phyloP scores from a whole-genome alignment of 305 asterid genomes.

The Plantago coronopus region DNA sequence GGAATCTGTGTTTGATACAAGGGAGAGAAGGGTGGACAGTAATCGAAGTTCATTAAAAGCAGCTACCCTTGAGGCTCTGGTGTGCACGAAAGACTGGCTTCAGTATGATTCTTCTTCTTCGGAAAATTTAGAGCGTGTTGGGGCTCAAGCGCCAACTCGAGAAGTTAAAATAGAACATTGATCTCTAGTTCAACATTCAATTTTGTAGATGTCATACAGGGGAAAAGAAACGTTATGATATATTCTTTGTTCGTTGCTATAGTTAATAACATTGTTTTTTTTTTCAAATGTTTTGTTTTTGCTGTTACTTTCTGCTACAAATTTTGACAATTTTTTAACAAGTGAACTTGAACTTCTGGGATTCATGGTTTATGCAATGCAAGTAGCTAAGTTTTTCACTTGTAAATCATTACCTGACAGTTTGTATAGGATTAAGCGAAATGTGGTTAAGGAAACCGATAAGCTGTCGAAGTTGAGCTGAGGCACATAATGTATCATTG shows the following conservation, averaged over 20 bases:
- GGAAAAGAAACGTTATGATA: constrained; percentile 16
- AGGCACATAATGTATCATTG: no score
- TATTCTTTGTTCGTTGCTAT: constrained; percentile 37
- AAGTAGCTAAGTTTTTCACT: no score
- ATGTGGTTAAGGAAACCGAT: no score
- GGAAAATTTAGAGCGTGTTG: constrained; percentile 16
- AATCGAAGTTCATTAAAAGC: constrained; percentile 45
- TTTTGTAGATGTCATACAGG: constrained; percentile 34
- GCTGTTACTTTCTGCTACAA: no score
- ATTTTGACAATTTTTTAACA: no score
- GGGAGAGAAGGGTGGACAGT: constrained; percentile 43
- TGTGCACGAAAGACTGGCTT: constrained; percentile 82
- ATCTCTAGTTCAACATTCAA: constrained; percentile 21
- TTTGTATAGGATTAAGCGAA: no score
- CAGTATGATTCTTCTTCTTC: constrained; percentile 31
- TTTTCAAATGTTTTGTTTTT: not conserved
- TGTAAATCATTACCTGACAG: no score
- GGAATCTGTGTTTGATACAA: constrained; percentile 52
- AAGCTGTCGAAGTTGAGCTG: no score
- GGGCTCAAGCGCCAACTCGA: constrained; percentile 22
- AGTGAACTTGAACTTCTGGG: no score
- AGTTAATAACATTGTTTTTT: constrained; percentile 15
- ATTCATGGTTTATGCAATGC: no score
- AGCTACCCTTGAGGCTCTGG: constrained; percentile 49
- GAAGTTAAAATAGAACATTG: constrained; percentile 32